Base-by-base conservation (phyloP, 2,329 filamentous ascomycete species). In the Penicillium sp. region DNA sequence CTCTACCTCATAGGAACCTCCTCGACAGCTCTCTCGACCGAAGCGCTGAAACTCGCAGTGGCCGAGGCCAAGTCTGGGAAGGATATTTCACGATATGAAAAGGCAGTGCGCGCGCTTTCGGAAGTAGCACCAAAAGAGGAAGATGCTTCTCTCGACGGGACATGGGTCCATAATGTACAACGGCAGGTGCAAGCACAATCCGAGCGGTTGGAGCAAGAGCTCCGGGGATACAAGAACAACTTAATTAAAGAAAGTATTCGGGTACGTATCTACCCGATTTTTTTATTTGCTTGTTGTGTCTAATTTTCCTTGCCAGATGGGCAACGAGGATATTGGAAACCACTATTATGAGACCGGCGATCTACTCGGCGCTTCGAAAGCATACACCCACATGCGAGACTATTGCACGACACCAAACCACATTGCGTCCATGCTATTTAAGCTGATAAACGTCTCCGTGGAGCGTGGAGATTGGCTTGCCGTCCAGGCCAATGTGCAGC, bases 181-280 rank as follows among this genome's bases (percentile, higher is more conserved):
- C 86, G 85, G 64, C 80, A 84, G 55, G 91, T 93, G 69, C 85
- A 86, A 67, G 79, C 81, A 1, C 90, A 96, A 75, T 89, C 89
- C 0, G 82, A 87, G 58, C 86, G 90, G n/a, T 82, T 98, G 58
- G 92, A 97, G 73, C 81, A 85, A 16, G 92, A 98, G 76, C 82
- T 99, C 22, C 93, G 93, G 76, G 89, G 89, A 1, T 98, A 98
- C 78, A 97, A 95, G 79, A 97, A 97, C 74, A 99, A 98, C 71
- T 80, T 98, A 46, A 93, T 99, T 70, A 97, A 97, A 75, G 95
- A 99, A 79, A 97, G 93, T 79, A 97, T 98, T 71, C 81, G 93
- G 68, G 93, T 96, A 82, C 59, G 84, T 6, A 26, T 16, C 26
- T 13, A 22, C 11, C 11, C 6, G 1, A 6, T 19, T 7, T 2